A percentile compares a stretch with the other conserved stretches of the same genome.
Evolutionary conservation across 2,329 filamentous ascomycete species (phyloP).

Genomic region (Ustilaginoidea virens): DNA sequence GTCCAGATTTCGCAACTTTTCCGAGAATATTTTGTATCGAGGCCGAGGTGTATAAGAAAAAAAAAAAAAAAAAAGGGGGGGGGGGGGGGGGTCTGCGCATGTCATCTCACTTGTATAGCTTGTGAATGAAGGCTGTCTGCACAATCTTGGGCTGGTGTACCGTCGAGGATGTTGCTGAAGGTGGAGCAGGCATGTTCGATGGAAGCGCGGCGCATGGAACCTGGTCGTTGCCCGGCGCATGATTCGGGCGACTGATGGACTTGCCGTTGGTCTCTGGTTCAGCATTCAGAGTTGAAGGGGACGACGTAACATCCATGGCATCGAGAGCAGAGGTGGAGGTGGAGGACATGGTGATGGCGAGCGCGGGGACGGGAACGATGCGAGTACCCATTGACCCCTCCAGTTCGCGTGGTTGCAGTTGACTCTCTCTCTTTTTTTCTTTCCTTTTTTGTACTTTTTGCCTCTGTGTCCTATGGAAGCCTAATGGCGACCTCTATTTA

Average conservation of each 20-base stretch:
- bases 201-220: constrained; percentile 14
- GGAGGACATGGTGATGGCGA: constrained; percentile 43
- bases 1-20: not conserved
- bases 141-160: constrained; percentile 94
- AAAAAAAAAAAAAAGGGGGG: not conserved
- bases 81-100: not conserved
- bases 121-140: constrained; percentile 97
- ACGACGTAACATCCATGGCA: constrained; percentile 46
- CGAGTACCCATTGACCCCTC: constrained; percentile 21
- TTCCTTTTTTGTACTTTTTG: too few relatives aligned
- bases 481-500: not conserved
- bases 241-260: constrained; percentile 19
- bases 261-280: constrained; percentile 23
- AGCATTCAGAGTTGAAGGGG: constrained; percentile 28
- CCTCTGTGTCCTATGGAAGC: not conserved
- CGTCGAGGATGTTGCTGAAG: constrained; percentile 43
- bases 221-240: constrained; percentile 24
- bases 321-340: constrained; percentile 42
- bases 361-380: constrained; percentile 41
- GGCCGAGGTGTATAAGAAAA: not conserved
- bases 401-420: constrained; percentile 1
- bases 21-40: too few relatives aligned
- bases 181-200: constrained; percentile 33
- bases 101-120: constrained; percentile 88
- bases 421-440: too few relatives aligned